Evolutionary conservation across 305 asterid species (phyloP), one percentile per base, ranked within the genome.

Genomic region (Vinca major): DNA sequence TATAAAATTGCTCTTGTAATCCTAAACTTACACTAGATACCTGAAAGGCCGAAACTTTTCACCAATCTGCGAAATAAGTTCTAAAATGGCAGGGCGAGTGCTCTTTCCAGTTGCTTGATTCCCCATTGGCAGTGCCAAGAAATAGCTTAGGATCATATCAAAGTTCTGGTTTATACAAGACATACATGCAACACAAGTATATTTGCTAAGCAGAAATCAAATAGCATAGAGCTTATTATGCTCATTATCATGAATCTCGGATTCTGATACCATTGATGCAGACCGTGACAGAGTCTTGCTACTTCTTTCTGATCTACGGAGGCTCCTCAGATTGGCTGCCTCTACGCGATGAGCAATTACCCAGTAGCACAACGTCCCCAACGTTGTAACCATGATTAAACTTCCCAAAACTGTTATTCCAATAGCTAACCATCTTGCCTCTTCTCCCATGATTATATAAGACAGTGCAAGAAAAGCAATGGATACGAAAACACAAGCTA

Each of bases 361-460:
- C 97, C 94, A 90, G 52, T 89, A 93, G 79, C 90, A 84, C 97
- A 93, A 79, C 0, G 95, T 87, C 0, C 97, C 92, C 55, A 90
- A 26, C 0, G 99, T 90, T 9, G 97, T 73, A 12, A 81, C 94
- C 78, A 93, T 8, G 37, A 89, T 89, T 0, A 78, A 69, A 4
- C 95, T 85, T 4, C 99, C 96, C 5, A 90, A 80, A 3, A 87
- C 68, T 13, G 96, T 81, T 52, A 90, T 95, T 13, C 87, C 88
- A 2, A 93, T 66, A 0, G 99, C 97, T 54, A 93, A 78, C 96
- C 97, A 85, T 66, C 51, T 65, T 82, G 86, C 94, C 0, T 73
- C 71, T 74, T 68, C 62, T 13, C 98, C 97, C 45, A 93, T 95
- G 3, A 90, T 96, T 5, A 93, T 80, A 33, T 88, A 93, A 8